These are phyloP conservation scores for Tranzscheliella williamsii DNA, from an alignment of 1,284 basidiomycete genomes.

Conservation along the genomic window DNA sequence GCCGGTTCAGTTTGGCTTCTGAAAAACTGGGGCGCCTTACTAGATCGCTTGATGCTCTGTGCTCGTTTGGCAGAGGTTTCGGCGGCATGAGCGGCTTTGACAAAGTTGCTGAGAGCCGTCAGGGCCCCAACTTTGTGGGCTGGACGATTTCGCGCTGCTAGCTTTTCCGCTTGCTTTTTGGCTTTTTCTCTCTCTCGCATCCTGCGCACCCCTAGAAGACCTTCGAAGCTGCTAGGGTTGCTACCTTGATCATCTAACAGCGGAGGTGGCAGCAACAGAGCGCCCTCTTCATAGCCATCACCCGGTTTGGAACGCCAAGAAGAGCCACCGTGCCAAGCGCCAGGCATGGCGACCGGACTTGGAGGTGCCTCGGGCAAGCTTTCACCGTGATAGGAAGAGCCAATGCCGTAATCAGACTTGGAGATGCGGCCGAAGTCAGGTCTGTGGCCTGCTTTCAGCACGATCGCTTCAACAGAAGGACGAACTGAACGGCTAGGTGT, in stretches of 20 bases:
- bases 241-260: constrained; percentile 52
- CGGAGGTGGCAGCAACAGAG: constrained; percentile 53
- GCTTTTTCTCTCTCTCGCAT: constrained; percentile 50
- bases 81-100: constrained; percentile 56
- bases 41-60: constrained; percentile 1
- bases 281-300: constrained; percentile 46
- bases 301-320: constrained; percentile 35
- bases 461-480: constrained; percentile 11
- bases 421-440: constrained; percentile 4
- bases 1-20: constrained; percentile 26
- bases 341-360: constrained; percentile 56
- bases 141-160: constrained; percentile 51
- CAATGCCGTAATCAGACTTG: constrained; percentile 37
- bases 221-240: constrained; percentile 38
- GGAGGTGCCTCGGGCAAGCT: constrained; percentile 47
- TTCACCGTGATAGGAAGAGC: constrained; percentile 23
- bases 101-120: constrained; percentile 55
- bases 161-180: constrained; percentile 42
- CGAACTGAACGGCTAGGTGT: neutral
- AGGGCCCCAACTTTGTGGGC: constrained; percentile 53
- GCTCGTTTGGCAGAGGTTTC: constrained; percentile 27
- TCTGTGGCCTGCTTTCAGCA: constrained; percentile 20
- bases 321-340: constrained; percentile 48
- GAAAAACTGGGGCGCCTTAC: constrained; percentile 9
- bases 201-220: constrained; percentile 51